Evolutionary conservation across 495 filamentous ascomycete species (phyloP).

Genomic region (Aspergillus coremiiformis): DNA sequence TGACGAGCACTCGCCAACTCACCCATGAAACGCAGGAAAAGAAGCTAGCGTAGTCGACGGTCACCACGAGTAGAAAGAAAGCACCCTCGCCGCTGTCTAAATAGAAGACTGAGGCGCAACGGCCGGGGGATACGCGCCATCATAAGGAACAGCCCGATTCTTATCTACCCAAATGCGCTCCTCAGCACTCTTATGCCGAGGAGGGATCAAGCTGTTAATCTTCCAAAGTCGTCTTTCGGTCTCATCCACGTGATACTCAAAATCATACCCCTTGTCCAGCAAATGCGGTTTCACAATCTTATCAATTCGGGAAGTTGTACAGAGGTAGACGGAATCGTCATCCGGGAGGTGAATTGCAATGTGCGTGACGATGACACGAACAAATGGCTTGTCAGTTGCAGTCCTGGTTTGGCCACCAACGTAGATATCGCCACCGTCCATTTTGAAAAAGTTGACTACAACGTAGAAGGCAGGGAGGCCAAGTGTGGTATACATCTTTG

Average conservation of each 20-base stretch:
- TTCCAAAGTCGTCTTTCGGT: constrained; percentile 23
- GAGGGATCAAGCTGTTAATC: constrained; percentile 23
- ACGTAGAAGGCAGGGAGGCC: constrained; percentile 27
- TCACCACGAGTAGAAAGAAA: too few species aligned
- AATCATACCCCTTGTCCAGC: constrained; percentile 18
- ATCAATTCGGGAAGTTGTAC: constrained; percentile 11
- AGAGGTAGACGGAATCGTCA: background rate
- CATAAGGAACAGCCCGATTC: constrained; percentile 5
- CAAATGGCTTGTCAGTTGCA: constrained; percentile 13
- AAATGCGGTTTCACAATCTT: constrained; percentile 17
- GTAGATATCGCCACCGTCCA: constrained; percentile 4
- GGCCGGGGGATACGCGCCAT: too few species aligned
- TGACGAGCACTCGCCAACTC: too few species aligned
- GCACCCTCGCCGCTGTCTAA: too few species aligned
- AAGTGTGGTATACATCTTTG: constrained; percentile 16
- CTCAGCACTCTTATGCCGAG: constrained; percentile 13
- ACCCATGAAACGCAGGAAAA: too few species aligned
- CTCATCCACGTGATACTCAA: constrained; percentile 23
- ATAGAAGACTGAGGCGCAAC: too few species aligned
- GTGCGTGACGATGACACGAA: constrained; percentile 19
- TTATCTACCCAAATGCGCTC: constrained; percentile 18
- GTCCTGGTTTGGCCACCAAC: constrained; percentile 7
- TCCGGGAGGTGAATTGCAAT: constrained; percentile 13
- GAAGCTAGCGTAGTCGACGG: too few species aligned
- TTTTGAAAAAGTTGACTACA: constrained; percentile 16